Evolutionary conservation across 495 filamentous ascomycete species (phyloP), one percentile per base, ranked within the genome.

Genomic region (Aspergillus conjunctus): DNA sequence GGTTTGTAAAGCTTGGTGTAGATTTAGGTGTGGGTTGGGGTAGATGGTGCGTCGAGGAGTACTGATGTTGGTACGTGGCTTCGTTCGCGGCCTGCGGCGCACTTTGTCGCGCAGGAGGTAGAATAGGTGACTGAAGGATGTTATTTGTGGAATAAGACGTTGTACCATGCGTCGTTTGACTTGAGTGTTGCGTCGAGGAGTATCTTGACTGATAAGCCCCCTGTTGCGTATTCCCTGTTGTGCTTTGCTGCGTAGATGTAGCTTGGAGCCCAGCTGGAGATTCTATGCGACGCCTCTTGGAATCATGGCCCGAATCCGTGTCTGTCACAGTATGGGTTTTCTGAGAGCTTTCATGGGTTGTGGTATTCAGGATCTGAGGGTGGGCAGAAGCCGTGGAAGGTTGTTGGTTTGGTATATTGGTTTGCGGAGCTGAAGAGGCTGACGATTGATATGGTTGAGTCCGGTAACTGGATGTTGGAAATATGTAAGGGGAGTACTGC

Each of bases 251-350:
- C 17, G 12, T 20, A 20, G 55, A 4, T 46, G 58, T n/a, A 48
- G 58, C 21, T 49, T 30, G 39, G n/a, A 45, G 45, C 9, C 20
- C 14, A 12, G 20, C 22, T 15, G 57, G 57, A 8, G 58, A 11
- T 3, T 54, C 58, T 26, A 54, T 14, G 15, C 41, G 51, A 18
- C 51, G 58, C 32, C 58, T 48, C 49, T 60, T 60, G 1, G 51
- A 51, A 22, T 60, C 32, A 37, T 49, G 39, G 14, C 12, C 34
- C 10, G 58, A 54, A 33, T 54, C 32, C 17, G 34, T 14, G 18
- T 54, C 21, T 0, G 21, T 22, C 2, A 31, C 32, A 14, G 21
- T 14, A 31, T 41, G 26, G 7, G 58, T 14, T 18, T 54, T 17
- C 18, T 17, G 41, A 0, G 43, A 49, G 22, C 1, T 33, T 30